A percentile compares a stretch with the other conserved stretches of the same genome.
Conservation (phyloP, 192 early-diverging fungal species). For the Anaeromyces robustus region DNA sequence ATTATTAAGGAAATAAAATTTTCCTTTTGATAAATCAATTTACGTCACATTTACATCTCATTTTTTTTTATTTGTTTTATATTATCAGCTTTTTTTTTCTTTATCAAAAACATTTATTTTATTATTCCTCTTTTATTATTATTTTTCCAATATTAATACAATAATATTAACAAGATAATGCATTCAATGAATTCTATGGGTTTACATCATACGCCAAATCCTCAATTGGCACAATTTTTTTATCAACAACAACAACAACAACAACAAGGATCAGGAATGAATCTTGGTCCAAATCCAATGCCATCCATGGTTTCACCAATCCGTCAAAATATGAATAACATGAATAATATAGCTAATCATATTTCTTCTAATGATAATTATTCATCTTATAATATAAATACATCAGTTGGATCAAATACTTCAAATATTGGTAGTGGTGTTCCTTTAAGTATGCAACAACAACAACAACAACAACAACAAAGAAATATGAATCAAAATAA, state of each 20-base stretch:
- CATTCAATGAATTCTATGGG: background rate
- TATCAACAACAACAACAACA: background rate
- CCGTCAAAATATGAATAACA: background rate
- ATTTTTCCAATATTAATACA: no score
- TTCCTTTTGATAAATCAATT: no score
- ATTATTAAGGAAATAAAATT: no score
- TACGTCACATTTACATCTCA: no score
- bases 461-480: background rate
- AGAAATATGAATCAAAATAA: background rate
- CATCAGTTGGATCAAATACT: background rate
- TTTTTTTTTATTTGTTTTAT: no score
- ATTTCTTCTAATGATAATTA: background rate
- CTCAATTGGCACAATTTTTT: background rate
- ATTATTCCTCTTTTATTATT: no score
- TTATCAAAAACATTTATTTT: no score
- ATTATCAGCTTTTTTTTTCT: no score
- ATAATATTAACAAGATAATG: background rate
- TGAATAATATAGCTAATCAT: background rate
- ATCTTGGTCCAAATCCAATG: background rate
- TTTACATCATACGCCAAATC: background rate
- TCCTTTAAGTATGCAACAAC: background rate
- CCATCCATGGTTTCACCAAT: background rate
- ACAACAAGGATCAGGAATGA: background rate
- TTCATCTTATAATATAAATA: background rate
- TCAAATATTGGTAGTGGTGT: background rate